Percentiles rank a stretch among this genome's conserved stretches.
These are phyloP conservation scores for Musa troglodytarum DNA, from an alignment of 176 grass and related monocot genomes.

Conservation along the genomic window DNA sequence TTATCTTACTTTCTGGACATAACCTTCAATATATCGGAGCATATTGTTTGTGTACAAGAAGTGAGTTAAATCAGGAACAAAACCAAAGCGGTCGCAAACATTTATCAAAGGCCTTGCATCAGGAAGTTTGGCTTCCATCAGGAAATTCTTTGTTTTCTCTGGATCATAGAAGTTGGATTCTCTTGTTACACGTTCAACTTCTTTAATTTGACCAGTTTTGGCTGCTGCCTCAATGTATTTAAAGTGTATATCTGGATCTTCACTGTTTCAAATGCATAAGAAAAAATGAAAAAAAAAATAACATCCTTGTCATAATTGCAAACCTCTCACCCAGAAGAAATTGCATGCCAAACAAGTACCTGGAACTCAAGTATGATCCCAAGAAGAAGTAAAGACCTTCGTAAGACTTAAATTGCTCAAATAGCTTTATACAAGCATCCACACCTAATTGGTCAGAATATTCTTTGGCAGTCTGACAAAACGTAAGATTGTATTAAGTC, in stretches of 20 bases:
- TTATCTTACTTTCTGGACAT: conserved; percentile 84
- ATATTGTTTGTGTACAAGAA: conserved; percentile 91
- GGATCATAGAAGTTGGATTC: conserved; percentile 96
- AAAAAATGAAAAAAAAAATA: conserved; percentile 25
- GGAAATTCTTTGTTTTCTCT: conserved; percentile 96
- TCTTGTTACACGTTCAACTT: conserved; percentile 98
- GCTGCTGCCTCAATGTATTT: conserved; percentile 98
- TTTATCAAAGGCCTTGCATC: conserved; percentile 92
- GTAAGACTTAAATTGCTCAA: conserved; percentile 99
- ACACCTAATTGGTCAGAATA: conserved; percentile 87
- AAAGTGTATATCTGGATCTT: conserved; percentile 95
- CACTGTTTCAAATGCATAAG: conserved; percentile 33
- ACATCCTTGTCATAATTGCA: neutral
- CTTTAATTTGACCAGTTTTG: conserved; percentile 93
- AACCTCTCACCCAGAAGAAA: conserved; percentile 7
- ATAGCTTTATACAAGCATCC: conserved; percentile 76
- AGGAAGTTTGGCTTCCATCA: conserved; percentile 98
- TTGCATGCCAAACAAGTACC: conserved; percentile 31
- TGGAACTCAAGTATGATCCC: conserved; percentile 95
- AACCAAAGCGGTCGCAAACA: conserved; percentile 93
- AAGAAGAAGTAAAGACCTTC: conserved; percentile 99
- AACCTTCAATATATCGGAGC: conserved; percentile 96
- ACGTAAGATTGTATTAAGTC: neutral
- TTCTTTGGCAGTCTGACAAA: conserved; percentile 73
- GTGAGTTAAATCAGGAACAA: conserved; percentile 92